Evolutionary conservation across 805 yeast genomes (phyloP).

Genomic region (Yarrowia alimentaria): DNA sequence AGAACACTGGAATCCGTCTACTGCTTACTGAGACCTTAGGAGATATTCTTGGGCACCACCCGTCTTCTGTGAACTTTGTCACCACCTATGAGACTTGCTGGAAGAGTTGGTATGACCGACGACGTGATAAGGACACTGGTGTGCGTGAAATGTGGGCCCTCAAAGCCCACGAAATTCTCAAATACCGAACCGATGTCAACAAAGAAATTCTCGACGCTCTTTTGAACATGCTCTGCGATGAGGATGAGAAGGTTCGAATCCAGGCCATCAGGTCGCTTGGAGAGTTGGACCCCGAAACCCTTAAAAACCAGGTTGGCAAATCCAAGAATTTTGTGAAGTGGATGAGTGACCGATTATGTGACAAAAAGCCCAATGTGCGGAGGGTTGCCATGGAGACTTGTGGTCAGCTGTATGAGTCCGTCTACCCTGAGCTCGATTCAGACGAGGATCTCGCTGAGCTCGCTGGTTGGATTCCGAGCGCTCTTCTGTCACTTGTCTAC

Average conservation of each 20-base stretch:
- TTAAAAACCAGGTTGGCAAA: conserved; percentile 46
- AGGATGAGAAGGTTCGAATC: conserved; percentile 69
- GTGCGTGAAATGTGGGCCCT: conserved; percentile 74
- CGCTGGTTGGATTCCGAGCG: conserved; percentile 59
- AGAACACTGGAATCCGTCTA: conserved; percentile 61
- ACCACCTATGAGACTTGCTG: conserved; percentile 59
- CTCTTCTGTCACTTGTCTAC: conserved; percentile 62
- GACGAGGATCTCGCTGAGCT: conserved; percentile 39
- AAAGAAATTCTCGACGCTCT: conserved; percentile 41
- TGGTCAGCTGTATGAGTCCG: conserved; percentile 54
- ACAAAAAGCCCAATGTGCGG: conserved; percentile 65
- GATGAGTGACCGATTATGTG: conserved; percentile 65
- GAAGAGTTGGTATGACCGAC: conserved; percentile 70
- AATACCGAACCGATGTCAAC: conserved; percentile 44
- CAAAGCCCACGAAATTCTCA: conserved; percentile 51
- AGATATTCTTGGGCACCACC: conserved; percentile 50
- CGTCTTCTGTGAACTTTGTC: conserved; percentile 57
- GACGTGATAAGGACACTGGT: conserved; percentile 60
- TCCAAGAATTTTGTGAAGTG: conserved; percentile 33
- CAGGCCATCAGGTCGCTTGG: conserved; percentile 54
- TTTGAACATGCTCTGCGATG: conserved; percentile 68
- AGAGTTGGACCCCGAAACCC: conserved; percentile 45
- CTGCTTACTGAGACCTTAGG: conserved; percentile 77
- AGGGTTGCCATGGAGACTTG: conserved; percentile 54
- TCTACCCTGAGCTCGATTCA: conserved; percentile 37